phyloP scores from a whole-genome alignment of 2,329 filamentous ascomycete genomes.

The Fusarium penzigii region DNA sequence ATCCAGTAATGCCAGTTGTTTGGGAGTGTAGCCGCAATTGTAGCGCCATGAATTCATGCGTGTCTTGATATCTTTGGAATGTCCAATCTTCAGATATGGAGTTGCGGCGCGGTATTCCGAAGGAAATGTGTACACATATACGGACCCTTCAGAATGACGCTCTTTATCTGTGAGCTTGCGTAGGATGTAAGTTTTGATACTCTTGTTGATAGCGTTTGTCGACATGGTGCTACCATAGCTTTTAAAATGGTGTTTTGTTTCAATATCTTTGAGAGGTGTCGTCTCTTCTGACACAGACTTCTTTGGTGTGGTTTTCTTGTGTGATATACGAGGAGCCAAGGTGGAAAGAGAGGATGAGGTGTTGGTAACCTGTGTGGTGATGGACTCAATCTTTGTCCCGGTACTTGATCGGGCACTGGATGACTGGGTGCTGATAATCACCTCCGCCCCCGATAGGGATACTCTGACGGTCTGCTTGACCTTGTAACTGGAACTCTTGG shows the following conservation, averaged over 20 bases:
- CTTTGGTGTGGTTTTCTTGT: background rate
- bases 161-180: background rate
- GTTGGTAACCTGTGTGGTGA: background rate
- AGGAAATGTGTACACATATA: constrained; percentile 30
- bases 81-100: constrained; percentile 34
- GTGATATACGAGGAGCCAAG: background rate
- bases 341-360: no score
- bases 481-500: constrained; percentile 3
- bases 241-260: constrained; percentile 18
- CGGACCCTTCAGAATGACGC: constrained; percentile 10
- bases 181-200: constrained; percentile 15
- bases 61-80: constrained; percentile 14
- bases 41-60: constrained; percentile 27
- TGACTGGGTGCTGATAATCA: background rate
- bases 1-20: constrained; percentile 10
- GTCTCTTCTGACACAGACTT: background rate
- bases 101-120: constrained; percentile 12
- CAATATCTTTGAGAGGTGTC: background rate
- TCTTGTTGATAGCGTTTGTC: constrained; percentile 14
- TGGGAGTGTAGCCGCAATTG: constrained; percentile 28
- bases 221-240: constrained; percentile 9
- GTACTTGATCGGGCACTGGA: background rate
- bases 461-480: constrained; percentile 8
- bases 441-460: background rate
- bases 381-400: constrained; percentile 1